Conservation (phyloP, 768 basidiomycete species). For the Boletus coccyginus region DNA sequence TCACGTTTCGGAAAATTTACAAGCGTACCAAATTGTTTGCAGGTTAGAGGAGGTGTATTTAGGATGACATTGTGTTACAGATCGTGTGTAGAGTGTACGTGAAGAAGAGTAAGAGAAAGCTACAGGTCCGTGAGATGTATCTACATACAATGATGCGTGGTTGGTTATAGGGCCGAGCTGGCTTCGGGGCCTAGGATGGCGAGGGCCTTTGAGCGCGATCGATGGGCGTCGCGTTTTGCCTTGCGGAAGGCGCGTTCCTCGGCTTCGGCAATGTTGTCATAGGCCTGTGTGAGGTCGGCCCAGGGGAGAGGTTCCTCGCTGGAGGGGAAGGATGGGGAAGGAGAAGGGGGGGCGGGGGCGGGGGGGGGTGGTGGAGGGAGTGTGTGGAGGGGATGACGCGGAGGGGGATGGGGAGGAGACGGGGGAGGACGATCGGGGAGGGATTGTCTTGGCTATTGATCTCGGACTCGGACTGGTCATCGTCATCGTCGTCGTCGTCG, state of each 20-base stretch:
- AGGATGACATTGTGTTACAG: no score
- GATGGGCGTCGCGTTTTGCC: constrained; percentile 5
- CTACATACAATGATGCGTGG: no score
- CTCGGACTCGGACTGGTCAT: not conserved
- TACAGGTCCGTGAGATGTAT: no score
- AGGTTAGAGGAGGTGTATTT: no score
- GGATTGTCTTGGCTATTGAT: not conserved
- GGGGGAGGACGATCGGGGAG: constrained; percentile 1
- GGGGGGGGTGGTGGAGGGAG: not conserved
- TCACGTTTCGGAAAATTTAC: no score
- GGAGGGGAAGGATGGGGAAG: not conserved
- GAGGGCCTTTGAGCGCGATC: constrained; percentile 11
- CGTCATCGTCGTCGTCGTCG: not conserved
- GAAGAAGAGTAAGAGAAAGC: no score
- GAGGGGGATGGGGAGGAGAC: constrained; percentile 2
- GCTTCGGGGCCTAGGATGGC: constrained; percentile 6
- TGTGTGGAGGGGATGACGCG: not conserved
- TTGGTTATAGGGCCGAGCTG: not conserved
- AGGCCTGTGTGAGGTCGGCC: not conserved
- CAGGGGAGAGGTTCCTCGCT: not conserved
- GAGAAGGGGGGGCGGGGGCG: no score
- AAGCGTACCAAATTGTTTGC: no score
- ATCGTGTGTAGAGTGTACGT: no score
- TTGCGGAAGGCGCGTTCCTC: constrained; percentile 12
- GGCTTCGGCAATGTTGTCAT: not conserved